Conservation (phyloP, 495 filamentous ascomycete genomes). For the Aspergillus wentii region DNA sequence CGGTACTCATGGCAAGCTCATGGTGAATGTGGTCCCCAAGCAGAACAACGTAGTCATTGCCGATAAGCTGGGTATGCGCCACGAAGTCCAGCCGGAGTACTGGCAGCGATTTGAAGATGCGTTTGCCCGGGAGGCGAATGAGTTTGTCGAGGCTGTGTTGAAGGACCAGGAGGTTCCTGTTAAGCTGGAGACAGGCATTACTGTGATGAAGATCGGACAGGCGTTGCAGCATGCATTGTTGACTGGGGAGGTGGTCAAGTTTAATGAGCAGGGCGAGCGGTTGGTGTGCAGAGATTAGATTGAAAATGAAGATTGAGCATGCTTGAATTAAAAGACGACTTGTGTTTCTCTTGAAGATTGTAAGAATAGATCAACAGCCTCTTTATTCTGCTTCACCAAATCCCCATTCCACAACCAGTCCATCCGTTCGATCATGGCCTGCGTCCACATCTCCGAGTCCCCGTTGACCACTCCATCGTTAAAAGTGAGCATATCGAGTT, state of each 20-base stretch:
- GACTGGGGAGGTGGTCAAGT: conserved; percentile 30
- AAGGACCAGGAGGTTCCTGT: conserved; percentile 22
- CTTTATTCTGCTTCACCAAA: too few relatives aligned
- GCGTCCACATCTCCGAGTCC: too few relatives aligned
- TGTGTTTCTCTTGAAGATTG: too few relatives aligned
- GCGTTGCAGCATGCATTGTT: conserved; percentile 33
- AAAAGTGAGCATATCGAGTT: too few relatives aligned
- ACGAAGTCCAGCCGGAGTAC: conserved; percentile 22
- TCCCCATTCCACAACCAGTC: too few relatives aligned
- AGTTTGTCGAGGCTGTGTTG: conserved; percentile 17
- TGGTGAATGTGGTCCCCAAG: conserved; percentile 20
- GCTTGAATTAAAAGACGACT: too few relatives aligned
- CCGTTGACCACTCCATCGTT: too few relatives aligned
- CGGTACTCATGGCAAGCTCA: conserved; percentile 19
- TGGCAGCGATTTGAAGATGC: conserved; percentile 23
- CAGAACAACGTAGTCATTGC: conserved; percentile 18
- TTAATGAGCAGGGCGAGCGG: conserved; percentile 25
- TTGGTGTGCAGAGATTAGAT: too few relatives aligned
- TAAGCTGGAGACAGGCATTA: conserved; percentile 24
- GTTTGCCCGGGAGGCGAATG: conserved; percentile 24
- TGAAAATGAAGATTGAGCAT: too few relatives aligned
- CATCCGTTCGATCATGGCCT: too few relatives aligned
- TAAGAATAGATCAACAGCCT: too few relatives aligned
- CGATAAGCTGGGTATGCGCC: conserved; percentile 14
- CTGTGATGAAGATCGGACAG: conserved; percentile 27